Percentiles rank a stretch among this genome's conserved stretches.
Conservation (phyloP, 2,329 filamentous ascomycete genomes). For the Apiospora rasikravindrae region DNA sequence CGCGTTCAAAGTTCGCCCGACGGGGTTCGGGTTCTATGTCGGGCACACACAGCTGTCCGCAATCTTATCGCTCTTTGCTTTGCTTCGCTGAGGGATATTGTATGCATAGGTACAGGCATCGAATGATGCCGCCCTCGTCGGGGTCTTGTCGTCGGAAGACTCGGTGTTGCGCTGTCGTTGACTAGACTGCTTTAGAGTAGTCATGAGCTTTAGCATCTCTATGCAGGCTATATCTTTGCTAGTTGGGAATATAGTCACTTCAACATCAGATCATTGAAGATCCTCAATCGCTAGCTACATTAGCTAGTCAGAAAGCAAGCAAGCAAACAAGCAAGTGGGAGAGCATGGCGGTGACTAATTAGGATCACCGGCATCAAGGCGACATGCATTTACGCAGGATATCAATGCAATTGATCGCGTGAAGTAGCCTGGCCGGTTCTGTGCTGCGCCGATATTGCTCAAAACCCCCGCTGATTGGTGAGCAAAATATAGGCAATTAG, state of each 20-base stretch:
- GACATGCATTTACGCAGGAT: background rate
- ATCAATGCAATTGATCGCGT: background rate
- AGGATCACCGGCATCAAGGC: background rate
- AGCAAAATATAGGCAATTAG: background rate
- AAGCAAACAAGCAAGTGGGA: background rate
- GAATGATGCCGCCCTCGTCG: background rate
- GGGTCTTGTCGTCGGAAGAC: background rate
- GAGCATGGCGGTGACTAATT: background rate
- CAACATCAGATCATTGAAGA: slow-evolving; percentile 6
- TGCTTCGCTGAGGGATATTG: background rate
- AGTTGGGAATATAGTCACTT: background rate
- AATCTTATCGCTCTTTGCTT: background rate
- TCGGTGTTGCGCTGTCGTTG: background rate
- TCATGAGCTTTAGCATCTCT: background rate
- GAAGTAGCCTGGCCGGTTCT: background rate
- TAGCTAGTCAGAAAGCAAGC: background rate
- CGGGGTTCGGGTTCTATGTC: background rate
- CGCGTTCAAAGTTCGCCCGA: background rate
- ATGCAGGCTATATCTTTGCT: slow-evolving; percentile 2
- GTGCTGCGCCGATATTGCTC: background rate
- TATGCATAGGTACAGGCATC: background rate
- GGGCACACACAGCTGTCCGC: background rate
- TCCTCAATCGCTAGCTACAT: background rate
- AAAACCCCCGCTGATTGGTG: background rate
- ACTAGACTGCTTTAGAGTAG: background rate